Conservation (phyloP, 257 asterid species). For the Salvia miltiorrhiza region DNA sequence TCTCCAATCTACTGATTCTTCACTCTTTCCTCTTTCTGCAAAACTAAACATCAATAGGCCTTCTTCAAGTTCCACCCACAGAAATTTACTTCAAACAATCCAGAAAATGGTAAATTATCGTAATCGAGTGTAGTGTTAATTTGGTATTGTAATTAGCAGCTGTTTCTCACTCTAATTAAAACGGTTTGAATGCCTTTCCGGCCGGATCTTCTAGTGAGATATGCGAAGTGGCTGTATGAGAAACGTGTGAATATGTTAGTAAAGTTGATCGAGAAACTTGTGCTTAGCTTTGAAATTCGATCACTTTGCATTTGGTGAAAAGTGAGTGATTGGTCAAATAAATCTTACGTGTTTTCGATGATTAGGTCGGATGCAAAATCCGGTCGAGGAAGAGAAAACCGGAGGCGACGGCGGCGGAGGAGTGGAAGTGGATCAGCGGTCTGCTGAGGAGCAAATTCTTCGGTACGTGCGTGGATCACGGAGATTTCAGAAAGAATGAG, state of each 20-base stretch:
- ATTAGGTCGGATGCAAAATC: slow-evolving; percentile 42
- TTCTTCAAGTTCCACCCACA: not conserved
- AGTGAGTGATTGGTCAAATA: not conserved
- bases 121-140: not conserved
- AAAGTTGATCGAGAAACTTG: not conserved
- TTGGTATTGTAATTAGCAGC: not conserved
- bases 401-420: not conserved
- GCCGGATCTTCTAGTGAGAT: not conserved
- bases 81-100: not conserved
- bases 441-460: slow-evolving; percentile 46
- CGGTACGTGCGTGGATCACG: slow-evolving; percentile 48
- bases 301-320: not conserved
- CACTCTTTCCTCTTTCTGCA: not conserved
- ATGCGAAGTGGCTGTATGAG: not conserved
- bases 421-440: slow-evolving; percentile 47
- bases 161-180: slow-evolving; percentile 1
- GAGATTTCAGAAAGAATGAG: slow-evolving; percentile 50
- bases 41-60: not conserved
- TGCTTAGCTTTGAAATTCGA: not conserved
- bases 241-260: not conserved
- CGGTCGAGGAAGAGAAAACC: slow-evolving; percentile 27
- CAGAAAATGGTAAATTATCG: slow-evolving; percentile 25
- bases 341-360: not conserved
- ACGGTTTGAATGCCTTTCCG: too few relatives aligned
- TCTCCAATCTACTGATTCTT: slow-evolving; percentile 1